Percentiles rank a stretch among this genome's conserved stretches.
Evolutionary conservation across 2,329 filamentous ascomycete genomes (phyloP).

Genomic region (Cladosporium sphaerospermum): DNA sequence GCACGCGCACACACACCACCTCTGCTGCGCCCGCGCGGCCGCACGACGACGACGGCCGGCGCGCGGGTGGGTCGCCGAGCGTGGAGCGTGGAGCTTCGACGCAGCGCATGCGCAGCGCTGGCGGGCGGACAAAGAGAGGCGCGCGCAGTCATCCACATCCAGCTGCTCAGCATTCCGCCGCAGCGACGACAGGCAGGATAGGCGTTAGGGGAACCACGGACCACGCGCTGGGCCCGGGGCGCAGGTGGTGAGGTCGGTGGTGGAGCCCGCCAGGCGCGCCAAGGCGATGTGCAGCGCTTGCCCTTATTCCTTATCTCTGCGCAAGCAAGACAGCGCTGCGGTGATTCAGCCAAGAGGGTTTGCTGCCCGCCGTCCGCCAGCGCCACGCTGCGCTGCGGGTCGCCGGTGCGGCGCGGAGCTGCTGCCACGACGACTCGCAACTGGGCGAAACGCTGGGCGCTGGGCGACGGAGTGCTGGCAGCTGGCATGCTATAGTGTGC

Average conservation of each 20-base stretch:
- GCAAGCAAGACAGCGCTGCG: neutral
- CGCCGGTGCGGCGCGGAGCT: neutral
- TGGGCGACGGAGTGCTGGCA: neutral
- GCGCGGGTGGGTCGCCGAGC: slow-evolving; percentile 8
- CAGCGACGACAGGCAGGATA: neutral
- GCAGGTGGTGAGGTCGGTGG: neutral
- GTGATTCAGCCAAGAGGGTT: slow-evolving; percentile 7
- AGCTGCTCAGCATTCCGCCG: neutral
- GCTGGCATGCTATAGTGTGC: too few species aligned
- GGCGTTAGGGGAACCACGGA: neutral
- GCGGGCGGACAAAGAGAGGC: neutral
- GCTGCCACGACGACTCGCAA: slow-evolving; percentile 4
- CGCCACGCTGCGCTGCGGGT: neutral
- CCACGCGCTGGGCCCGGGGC: too few species aligned
- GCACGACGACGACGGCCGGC: neutral
- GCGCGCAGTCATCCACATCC: neutral
- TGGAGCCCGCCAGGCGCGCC: slow-evolving; percentile 5
- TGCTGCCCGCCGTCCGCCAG: too few species aligned
- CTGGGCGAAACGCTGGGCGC: slow-evolving; percentile 2
- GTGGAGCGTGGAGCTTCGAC: neutral
- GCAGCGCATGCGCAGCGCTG: neutral
- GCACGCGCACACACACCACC: neutral
- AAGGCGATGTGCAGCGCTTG: slow-evolving; percentile 1
- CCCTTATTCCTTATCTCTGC: slow-evolving; percentile 8
- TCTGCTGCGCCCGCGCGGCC: too few species aligned